A percentile compares a stretch with the other conserved stretches of the same genome.
Conservation (phyloP, 75 land plant species). For the Sequoiadendron giganteum region DNA sequence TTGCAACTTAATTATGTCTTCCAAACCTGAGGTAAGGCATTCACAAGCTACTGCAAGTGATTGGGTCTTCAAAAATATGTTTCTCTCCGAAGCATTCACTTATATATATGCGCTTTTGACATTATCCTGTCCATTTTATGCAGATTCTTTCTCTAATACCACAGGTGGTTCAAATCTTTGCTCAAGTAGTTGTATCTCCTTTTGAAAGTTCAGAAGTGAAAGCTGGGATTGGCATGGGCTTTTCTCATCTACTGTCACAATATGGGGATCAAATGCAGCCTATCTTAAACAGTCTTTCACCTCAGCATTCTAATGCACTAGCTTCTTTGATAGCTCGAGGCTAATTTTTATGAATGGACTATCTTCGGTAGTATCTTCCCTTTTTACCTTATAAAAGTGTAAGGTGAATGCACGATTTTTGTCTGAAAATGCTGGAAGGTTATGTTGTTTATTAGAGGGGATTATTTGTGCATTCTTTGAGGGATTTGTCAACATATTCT, state of each 20-base stretch:
- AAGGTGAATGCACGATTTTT: background rate
- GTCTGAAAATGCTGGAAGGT: background rate
- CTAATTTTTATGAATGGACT: constrained; percentile 5
- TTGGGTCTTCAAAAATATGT: background rate
- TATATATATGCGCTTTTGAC: background rate
- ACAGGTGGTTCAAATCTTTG: constrained; percentile 79
- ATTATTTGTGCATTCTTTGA: background rate
- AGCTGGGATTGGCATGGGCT: constrained; percentile 57
- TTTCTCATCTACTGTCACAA: constrained; percentile 69
- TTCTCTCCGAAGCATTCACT: background rate
- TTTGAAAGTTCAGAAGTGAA: constrained; percentile 75
- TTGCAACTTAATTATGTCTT: constrained; percentile 61
- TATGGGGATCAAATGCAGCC: constrained; percentile 92
- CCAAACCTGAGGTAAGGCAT: constrained; percentile 72
- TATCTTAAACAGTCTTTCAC: constrained; percentile 59
- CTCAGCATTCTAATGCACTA: constrained; percentile 78
- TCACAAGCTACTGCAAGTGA: background rate
- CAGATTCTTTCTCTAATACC: constrained; percentile 88
- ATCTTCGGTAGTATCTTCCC: background rate
- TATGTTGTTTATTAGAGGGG: background rate
- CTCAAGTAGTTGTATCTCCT: constrained; percentile 70
- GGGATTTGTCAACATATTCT: background rate
- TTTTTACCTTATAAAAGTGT: background rate
- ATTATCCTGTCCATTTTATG: background rate
- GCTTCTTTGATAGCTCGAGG: constrained; percentile 48